Base-by-base conservation (phyloP, 192 early-diverging fungal genomes). In the Coemansia sp. region DNA sequence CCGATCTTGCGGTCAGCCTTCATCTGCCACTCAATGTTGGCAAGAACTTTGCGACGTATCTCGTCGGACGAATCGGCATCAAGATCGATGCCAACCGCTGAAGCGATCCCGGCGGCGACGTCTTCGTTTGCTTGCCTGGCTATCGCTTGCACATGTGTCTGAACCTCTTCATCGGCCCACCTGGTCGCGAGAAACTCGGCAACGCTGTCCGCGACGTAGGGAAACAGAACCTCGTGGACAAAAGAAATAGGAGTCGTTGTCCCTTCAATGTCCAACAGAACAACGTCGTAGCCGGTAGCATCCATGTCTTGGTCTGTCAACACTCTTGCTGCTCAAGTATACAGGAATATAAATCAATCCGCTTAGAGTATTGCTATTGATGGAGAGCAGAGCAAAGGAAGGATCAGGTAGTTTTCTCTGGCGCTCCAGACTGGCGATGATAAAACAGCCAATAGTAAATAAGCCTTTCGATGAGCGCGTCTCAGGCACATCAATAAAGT, bases 161-260 rank as follows among this genome's bases (percentile, higher is more conserved):
- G 59, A 5, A 79, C 45, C 18, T 67, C 76, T 1, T 64, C 38
- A 1, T 82, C 60, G 32, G 37, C 49, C 84, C 83, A 87, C 54
- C 73, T 60, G 2, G 62, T 47, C 18, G 79, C 64, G n/a, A 99
- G 59, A 51, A 95, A 99, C 26, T 70, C 53, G 6, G 64, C 21
- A 4, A 90, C 56, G 34, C 85, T 79, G 26, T 71, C 59, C 22
- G 65, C 65, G 30, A 93, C 86, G 65, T 93, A 94, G 13, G 96
- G 93, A 53, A 99, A 99, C 57, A 99, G 70, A 10, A 81, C 81
- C 40, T 95, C 91, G 70, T 93, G 91, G 17, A 99, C 94, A 82
- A 97, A 99, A 19, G 91, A 84, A 26, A 99, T 95, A 14, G 94
- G 92, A 1, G 93, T 95, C 5, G 92, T 97, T 1, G 96, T 99